Conservation (phyloP, 805 yeast genomes). For the Metschnikowia arizonensis region DNA sequence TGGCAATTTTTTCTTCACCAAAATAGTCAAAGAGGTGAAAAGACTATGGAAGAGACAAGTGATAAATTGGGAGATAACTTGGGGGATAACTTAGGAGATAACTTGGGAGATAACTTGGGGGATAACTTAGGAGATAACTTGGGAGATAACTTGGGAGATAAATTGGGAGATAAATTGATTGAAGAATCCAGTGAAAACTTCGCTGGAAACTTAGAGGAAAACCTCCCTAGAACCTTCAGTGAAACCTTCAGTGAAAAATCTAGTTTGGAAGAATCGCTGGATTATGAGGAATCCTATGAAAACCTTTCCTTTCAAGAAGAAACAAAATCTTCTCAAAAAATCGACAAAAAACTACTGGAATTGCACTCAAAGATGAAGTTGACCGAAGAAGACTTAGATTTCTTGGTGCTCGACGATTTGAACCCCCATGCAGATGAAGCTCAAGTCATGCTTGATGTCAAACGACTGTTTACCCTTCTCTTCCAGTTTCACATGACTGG, state of each 20-base stretch:
- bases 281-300: background rate
- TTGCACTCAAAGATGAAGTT: background rate
- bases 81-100: too few relatives aligned
- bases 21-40: background rate
- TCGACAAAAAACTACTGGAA: background rate
- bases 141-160: too few relatives aligned
- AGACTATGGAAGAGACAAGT: too few relatives aligned
- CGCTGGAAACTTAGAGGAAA: too few relatives aligned
- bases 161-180: too few relatives aligned
- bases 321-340: background rate
- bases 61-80: too few relatives aligned
- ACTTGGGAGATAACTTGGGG: too few relatives aligned
- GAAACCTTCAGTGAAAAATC: background rate
- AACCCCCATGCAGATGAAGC: conserved; percentile 64
- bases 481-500: conserved; percentile 22
- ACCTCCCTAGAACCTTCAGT: too few relatives aligned
- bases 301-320: background rate
- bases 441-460: conserved; percentile 76
- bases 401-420: conserved; percentile 22
- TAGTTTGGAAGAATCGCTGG: background rate
- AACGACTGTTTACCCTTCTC: conserved; percentile 55
- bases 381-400: background rate
- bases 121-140: too few relatives aligned
- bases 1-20: background rate
- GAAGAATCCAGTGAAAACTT: too few relatives aligned